Conservation (phyloP, 2,329 filamentous ascomycete species). For the Cercospora zeina region DNA sequence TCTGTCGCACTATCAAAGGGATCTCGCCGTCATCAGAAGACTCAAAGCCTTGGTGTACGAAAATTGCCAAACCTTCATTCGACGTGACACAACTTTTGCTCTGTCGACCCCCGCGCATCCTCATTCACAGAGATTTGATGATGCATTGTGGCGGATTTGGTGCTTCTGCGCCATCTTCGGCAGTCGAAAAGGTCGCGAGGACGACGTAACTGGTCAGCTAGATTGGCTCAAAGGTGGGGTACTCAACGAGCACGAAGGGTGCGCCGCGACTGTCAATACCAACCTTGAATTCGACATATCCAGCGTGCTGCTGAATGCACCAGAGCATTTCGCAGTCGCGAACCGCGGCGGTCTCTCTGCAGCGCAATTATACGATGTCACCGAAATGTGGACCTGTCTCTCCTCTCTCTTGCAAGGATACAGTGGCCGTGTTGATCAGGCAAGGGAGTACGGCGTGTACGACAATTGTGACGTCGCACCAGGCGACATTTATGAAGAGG, state of each 20-base stretch:
- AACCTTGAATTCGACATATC: conserved; percentile 52
- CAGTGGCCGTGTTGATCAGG: conserved; percentile 56
- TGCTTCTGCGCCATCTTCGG: conserved; percentile 66
- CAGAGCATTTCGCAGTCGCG: conserved; percentile 59
- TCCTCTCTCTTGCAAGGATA: conserved; percentile 58
- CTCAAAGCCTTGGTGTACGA: conserved; percentile 59
- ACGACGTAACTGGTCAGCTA: conserved; percentile 60
- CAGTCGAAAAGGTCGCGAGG: conserved; percentile 57
- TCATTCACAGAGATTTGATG: conserved; percentile 55
- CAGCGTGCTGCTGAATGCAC: conserved; percentile 57
- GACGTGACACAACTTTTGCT: conserved; percentile 57
- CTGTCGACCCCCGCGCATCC: conserved; percentile 51
- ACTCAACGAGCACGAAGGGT: conserved; percentile 52
- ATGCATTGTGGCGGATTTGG: conserved; percentile 67
- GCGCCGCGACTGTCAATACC: conserved; percentile 50
- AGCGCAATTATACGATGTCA: conserved; percentile 63
- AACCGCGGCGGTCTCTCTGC: conserved; percentile 57
- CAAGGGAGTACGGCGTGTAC: conserved; percentile 58
- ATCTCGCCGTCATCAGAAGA: conserved; percentile 55
- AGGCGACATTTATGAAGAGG: conserved; percentile 55
- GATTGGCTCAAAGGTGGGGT: conserved; percentile 63
- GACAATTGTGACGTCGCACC: conserved; percentile 50
- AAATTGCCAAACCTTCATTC: conserved; percentile 58
- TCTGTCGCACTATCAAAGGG: conserved; percentile 53
- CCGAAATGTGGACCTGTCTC: conserved; percentile 64